Evolutionary conservation across 768 basidiomycete species (phyloP).

Genomic region (Calocybe gangraenosa): DNA sequence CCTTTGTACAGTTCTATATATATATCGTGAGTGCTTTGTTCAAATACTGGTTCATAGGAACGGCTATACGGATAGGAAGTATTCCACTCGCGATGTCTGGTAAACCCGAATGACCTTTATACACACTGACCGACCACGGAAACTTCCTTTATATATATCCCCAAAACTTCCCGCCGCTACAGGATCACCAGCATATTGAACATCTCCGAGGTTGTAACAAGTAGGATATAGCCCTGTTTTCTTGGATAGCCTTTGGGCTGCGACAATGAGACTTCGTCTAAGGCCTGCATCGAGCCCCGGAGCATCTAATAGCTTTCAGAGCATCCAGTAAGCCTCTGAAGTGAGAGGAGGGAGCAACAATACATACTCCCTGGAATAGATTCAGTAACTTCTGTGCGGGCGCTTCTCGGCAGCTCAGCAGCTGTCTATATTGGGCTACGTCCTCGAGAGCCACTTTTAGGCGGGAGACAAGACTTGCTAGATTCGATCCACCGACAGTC

Average conservation of each 20-base stretch:
- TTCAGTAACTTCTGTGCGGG: not conserved
- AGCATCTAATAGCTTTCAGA: not conserved
- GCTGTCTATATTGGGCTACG: not conserved
- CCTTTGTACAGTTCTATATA: constrained; percentile 1
- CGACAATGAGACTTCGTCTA: not conserved
- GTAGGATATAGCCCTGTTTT: not conserved
- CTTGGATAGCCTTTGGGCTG: not conserved
- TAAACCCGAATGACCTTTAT: constrained; percentile 7
- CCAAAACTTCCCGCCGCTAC: constrained; percentile 7
- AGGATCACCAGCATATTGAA: not conserved
- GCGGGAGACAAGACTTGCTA: not conserved
- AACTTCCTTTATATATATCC: constrained; percentile 6
- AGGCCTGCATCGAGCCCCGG: not conserved
- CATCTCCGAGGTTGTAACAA: not conserved
- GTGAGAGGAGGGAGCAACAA: too few species aligned
- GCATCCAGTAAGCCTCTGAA: too few species aligned
- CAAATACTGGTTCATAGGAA: not conserved
- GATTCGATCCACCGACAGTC: too few species aligned
- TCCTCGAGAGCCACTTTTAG: not conserved
- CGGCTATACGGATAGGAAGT: not conserved
- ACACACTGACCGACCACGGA: constrained; percentile 1
- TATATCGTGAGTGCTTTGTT: not conserved
- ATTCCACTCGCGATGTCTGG: constrained; percentile 2
- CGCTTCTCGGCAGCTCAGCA: not conserved
- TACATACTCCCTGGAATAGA: constrained; percentile 6